These are phyloP conservation scores for Westerdykella ornata DNA, from an alignment of 2,329 filamentous ascomycete species.

Conservation along the genomic window DNA sequence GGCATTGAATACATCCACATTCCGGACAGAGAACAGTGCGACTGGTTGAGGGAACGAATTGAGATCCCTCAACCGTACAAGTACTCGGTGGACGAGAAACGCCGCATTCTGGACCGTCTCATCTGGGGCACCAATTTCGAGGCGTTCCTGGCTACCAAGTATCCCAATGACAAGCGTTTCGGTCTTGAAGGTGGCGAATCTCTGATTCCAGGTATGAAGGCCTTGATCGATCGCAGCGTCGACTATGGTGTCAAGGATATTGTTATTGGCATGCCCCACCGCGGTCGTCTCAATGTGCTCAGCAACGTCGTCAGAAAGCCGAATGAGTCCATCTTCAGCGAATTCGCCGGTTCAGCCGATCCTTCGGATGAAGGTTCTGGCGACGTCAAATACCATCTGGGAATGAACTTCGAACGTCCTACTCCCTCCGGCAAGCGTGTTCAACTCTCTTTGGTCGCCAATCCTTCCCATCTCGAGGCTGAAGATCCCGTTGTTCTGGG, in stretches of 20 bases:
- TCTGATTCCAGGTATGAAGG: slow-evolving; percentile 98
- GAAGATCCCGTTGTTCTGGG: slow-evolving; percentile 97
- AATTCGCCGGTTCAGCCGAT: slow-evolving; percentile 83
- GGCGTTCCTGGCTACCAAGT: slow-evolving; percentile 90
- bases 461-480: slow-evolving; percentile 95
- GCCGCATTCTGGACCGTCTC: slow-evolving; percentile 89
- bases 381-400: slow-evolving; percentile 98
- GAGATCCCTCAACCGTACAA: slow-evolving; percentile 94
- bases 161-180: slow-evolving; percentile 99
- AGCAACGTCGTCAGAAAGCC: slow-evolving; percentile 98
- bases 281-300: slow-evolving; percentile 94
- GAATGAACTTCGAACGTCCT: slow-evolving; percentile 99
- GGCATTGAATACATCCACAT: slow-evolving; percentile 99
- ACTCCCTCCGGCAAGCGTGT: slow-evolving; percentile 98
- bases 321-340: slow-evolving; percentile 98
- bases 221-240: slow-evolving; percentile 93
- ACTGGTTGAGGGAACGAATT: slow-evolving; percentile 92
- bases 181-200: slow-evolving; percentile 96
- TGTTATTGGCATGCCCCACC: slow-evolving; percentile 98
- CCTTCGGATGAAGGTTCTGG: slow-evolving; percentile 93
- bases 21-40: slow-evolving; percentile 92
- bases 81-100: slow-evolving; percentile 97
- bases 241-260: slow-evolving; percentile 99
- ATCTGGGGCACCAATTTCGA: slow-evolving; percentile 99
- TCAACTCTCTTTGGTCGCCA: slow-evolving; percentile 96